A percentile compares a stretch with the other conserved stretches of the same genome.
These are phyloP conservation scores for Coniochaeta sp. DNA, from an alignment of 2,329 filamentous ascomycete species.

Conservation along the genomic window DNA sequence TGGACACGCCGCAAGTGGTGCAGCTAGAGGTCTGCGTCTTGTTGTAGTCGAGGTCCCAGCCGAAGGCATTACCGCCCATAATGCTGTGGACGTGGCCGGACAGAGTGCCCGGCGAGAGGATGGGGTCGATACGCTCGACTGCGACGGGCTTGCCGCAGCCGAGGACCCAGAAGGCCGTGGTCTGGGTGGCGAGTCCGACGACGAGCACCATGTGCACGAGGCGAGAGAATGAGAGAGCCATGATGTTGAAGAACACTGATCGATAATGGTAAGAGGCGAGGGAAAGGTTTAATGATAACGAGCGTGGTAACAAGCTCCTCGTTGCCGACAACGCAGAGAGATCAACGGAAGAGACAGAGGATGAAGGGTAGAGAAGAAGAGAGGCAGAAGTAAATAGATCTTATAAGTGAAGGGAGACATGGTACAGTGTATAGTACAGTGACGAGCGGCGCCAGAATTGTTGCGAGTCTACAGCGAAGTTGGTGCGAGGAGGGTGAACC, in stretches of 20 bases:
- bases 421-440: too few species aligned
- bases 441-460: background rate
- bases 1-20: slow-evolving; percentile 55
- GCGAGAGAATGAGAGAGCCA: background rate
- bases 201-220: background rate
- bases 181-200: background rate
- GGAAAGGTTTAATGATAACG: background rate
- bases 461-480: background rate
- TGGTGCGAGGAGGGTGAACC: background rate
- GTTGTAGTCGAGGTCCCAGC: slow-evolving; percentile 43
- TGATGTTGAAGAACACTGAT: background rate
- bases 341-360: background rate
- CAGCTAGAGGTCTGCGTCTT: slow-evolving; percentile 48
- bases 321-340: background rate
- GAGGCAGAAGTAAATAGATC: background rate
- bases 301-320: background rate
- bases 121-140: slow-evolving; percentile 48
- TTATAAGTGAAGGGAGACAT: background rate
- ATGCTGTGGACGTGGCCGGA: slow-evolving; percentile 54
- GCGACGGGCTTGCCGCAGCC: slow-evolving; percentile 11
- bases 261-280: background rate
- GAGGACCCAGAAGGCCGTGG: slow-evolving; percentile 6
- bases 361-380: background rate
- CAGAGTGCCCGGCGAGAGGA: slow-evolving; percentile 45
- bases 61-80: slow-evolving; percentile 55